phyloP scores from a whole-genome alignment of 768 basidiomycete species.

The Cantharellus anzutake region DNA sequence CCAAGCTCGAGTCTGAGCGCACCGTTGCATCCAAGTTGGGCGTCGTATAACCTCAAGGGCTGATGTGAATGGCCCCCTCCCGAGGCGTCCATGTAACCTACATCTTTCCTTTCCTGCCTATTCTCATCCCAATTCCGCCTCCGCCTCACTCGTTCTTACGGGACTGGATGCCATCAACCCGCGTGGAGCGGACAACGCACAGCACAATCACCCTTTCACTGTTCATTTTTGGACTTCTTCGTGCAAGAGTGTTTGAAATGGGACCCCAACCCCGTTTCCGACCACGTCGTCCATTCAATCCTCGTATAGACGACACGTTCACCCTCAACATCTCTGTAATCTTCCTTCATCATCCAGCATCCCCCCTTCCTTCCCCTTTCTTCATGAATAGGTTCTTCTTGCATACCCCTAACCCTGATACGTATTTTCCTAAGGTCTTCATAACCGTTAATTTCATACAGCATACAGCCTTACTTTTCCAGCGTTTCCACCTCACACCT shows the following conservation, averaged over 20 bases:
- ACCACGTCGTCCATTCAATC: no score
- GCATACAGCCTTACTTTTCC: not conserved
- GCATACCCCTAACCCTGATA: not conserved
- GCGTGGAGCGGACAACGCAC: no score
- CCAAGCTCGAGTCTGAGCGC: constrained; percentile 70
- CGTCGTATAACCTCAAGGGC: constrained; percentile 30
- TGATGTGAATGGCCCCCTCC: constrained; percentile 4
- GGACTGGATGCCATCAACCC: no score
- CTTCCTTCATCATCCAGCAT: not conserved
- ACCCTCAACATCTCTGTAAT: no score
- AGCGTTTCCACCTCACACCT: not conserved
- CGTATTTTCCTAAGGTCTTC: no score
- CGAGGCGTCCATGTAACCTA: not conserved
- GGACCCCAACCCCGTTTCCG: no score
- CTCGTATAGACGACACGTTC: no score
- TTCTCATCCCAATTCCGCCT: constrained; percentile 2
- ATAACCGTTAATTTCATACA: no score
- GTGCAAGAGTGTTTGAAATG: no score
- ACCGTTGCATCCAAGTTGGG: constrained; percentile 78
- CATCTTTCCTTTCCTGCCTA: not conserved
- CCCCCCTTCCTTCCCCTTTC: not conserved
- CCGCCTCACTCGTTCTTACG: no score
- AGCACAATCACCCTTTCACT: no score
- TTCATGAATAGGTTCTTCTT: not conserved
- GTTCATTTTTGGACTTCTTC: no score